Evolutionary conservation across 2,329 filamentous ascomycete genomes (phyloP).

Genomic region (Aspergillus piperis): DNA sequence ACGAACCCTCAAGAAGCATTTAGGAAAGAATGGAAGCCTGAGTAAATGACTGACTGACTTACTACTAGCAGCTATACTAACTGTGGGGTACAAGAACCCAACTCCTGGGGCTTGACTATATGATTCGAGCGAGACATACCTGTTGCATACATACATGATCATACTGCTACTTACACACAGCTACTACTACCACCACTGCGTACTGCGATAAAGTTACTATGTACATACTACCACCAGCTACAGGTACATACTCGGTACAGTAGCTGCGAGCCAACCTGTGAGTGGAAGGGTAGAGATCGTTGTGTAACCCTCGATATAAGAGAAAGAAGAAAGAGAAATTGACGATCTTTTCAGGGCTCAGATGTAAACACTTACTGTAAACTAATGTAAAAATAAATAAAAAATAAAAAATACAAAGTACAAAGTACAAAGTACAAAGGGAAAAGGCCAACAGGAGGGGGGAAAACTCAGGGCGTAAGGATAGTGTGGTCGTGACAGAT

Average conservation of each 20-base stretch:
- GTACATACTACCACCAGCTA: too few species aligned
- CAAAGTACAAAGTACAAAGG: background rate
- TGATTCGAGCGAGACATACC: too few species aligned
- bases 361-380: background rate
- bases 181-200: too few species aligned
- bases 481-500: constrained; percentile 13
- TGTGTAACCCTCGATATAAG: background rate
- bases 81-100: background rate
- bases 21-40: background rate
- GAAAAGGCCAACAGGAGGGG: constrained; percentile 5
- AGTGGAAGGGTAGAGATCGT: background rate
- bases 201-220: too few species aligned
- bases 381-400: background rate
- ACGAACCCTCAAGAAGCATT: background rate
- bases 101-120: background rate
- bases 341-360: background rate
- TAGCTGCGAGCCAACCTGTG: too few species aligned
- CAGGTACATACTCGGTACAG: too few species aligned
- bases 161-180: too few species aligned
- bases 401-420: background rate
- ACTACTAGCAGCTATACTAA: too few species aligned
- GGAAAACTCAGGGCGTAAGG: constrained; percentile 3
- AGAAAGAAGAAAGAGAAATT: background rate
- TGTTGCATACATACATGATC: too few species aligned
- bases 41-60: background rate